Base-by-base conservation (phyloP, 495 filamentous ascomycete species). In the Clohesyomyces aquaticus region DNA sequence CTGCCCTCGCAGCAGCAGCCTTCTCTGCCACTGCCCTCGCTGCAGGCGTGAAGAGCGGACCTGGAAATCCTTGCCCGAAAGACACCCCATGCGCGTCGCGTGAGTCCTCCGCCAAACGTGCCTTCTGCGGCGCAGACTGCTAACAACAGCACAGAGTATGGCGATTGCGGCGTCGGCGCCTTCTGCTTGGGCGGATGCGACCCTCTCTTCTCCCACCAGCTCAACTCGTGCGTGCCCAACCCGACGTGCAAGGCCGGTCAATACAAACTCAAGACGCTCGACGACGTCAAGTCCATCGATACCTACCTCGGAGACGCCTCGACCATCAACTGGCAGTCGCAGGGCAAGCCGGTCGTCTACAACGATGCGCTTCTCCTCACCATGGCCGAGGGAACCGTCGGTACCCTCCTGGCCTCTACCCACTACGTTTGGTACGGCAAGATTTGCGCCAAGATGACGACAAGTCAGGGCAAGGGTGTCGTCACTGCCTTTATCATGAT, bases 171-270 rank as follows among this genome's bases (percentile, higher is more conserved):
- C 79, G 88, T 91, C 43, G 94, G 94, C 69, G 94, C 91, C 51
- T 98, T 89, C 82, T 98, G 94, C 69, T 86, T 98, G 22, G 95
- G 95, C 57, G 94, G 94, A 61, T 98, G 94, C 79, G 93, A 98
- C 74, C 88, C 90, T 41, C 84, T 84, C 60, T 85, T 83, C 75
- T 97, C 93, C 29, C 87, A 84, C 77, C 82, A 83, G 3, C 79
- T 97, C 68, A 86, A 93, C 59, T 88, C 94, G 1, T 98, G 94
- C 74, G 85, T 88, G n/a, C 89, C 93, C 9, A 87, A 79, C 64
- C 95, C 94, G 9, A 78, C 90, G 41, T 98, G 94, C 80, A 67
- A 90, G 78, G 83, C 78, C 77, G 81, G 83, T 72, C 83, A 84
- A 51, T 91, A 90, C 81, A 85, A 81, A 51, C 85, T 91, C 76